These are phyloP conservation scores for Lentinula lateritia DNA, from an alignment of 768 basidiomycete species.

Conservation along the genomic window DNA sequence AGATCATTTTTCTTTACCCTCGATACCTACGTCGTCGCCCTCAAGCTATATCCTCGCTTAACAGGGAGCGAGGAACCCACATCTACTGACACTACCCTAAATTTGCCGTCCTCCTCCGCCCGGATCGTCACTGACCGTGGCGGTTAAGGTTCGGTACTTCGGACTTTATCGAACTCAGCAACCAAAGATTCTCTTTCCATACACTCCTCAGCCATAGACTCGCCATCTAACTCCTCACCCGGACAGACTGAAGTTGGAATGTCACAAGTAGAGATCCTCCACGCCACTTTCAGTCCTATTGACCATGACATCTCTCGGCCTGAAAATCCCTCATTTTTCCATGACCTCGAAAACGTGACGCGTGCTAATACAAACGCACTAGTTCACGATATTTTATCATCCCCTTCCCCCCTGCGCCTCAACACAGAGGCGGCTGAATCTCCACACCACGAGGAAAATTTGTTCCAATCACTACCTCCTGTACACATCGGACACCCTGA, in stretches of 20 bases:
- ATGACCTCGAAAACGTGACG: constrained; percentile 29
- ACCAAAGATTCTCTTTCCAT: constrained; percentile 15
- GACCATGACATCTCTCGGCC: constrained; percentile 7
- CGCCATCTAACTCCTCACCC: constrained; percentile 10
- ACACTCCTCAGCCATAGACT: constrained; percentile 13
- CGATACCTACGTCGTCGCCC: constrained; percentile 24
- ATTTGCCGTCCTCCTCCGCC: constrained; percentile 59
- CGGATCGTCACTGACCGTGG: constrained; percentile 59
- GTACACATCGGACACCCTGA: constrained; percentile 34
- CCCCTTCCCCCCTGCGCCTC: constrained; percentile 64
- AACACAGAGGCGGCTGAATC: constrained; percentile 61
- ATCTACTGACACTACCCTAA: constrained; percentile 45
- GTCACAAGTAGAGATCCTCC: constrained; percentile 53
- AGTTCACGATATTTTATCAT: constrained; percentile 30
- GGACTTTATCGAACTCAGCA: constrained; percentile 28
- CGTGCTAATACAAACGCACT: constrained; percentile 49
- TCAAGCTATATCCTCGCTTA: constrained; percentile 60
- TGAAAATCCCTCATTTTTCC: constrained; percentile 13
- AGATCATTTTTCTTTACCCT: constrained; percentile 8
- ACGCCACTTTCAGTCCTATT: constrained; percentile 5
- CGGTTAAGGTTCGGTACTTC: constrained; percentile 71
- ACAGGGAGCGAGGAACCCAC: constrained; percentile 63
- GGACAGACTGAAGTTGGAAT: constrained; percentile 31
- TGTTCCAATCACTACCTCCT: constrained; percentile 17
- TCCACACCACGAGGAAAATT: constrained; percentile 18